Evolutionary conservation across 2,329 filamentous ascomycete species (phyloP), one percentile per base, ranked within the genome.

Genomic region (Colletotrichum sp.): DNA sequence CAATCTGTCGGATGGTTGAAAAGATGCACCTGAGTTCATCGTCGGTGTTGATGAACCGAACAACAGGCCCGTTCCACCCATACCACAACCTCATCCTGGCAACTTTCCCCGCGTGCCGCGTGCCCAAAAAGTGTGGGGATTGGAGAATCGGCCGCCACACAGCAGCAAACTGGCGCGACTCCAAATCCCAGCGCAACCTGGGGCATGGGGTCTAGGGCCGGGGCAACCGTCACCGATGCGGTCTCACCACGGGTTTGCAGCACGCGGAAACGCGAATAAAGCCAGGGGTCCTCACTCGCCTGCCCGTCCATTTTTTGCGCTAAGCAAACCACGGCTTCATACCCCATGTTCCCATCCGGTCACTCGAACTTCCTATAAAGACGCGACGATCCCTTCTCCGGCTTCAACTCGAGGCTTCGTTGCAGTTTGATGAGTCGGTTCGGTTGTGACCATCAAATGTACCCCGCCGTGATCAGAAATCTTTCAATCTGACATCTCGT

Each of bases 191-290:
- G 70, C 49, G 26, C 16, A 65, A 65, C 28, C 74, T 74, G 70
- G 71, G 70, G 68, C 68, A 66, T 75, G 68, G 72, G 28, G 72
- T 67, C n/a, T 18, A 67, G 39, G 59, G 44, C 70, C 64, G 74
- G 74, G 74, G 65, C 59, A 74, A 69, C 70, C 74, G n/a, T 74
- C 57, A 69, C 74, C 74, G 74, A 76, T 69, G 55, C 52, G 32
- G 64, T 57, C 63, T 44, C 65, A 21, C 60, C 36, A 59, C 69
- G 52, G 28, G 28, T 26, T 70, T 32, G n/a, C 34, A 30, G 12
- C n/a, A 21, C 24, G 36, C 30, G 30, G 52, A 67, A 39, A 63
- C 34, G 55, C 34, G 28, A 34, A 21, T 24, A 52, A 52, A 66
- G 62, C 52, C 62, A 72, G 69, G 72, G 72, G 69, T 62, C 59